Percentiles rank a stretch among this genome's conserved stretches.
These are phyloP conservation scores for Amauroascus niger DNA, from an alignment of 2,329 filamentous ascomycete species.

Conservation along the genomic window DNA sequence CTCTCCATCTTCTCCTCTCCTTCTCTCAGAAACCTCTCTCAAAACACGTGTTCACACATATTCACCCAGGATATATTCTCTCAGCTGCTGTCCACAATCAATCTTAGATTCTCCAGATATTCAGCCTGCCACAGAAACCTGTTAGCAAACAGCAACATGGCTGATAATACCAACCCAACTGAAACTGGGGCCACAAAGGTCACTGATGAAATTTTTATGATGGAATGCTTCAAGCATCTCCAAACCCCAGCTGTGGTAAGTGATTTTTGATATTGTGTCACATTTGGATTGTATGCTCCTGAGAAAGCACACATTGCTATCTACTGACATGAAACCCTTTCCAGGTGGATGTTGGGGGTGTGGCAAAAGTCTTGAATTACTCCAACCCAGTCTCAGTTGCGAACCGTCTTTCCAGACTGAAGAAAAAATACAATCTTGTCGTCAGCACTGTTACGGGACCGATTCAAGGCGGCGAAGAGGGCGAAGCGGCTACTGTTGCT, in stretches of 20 bases:
- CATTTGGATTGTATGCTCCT: neutral
- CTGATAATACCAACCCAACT: conserved; percentile 1
- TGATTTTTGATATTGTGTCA: neutral
- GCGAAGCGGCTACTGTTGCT: neutral
- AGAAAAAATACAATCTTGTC: conserved; percentile 22
- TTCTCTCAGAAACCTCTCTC: neutral
- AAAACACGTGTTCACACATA: no score
- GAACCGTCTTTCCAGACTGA: conserved; percentile 24
- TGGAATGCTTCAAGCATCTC: conserved; percentile 23
- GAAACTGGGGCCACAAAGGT: neutral
- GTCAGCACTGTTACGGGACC: conserved; percentile 16
- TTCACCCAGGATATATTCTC: no score
- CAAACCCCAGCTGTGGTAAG: conserved; percentile 16
- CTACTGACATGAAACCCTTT: neutral
- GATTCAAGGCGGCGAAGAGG: neutral
- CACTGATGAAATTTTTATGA: conserved; percentile 20
- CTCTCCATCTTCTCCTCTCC: neutral
- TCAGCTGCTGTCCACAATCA: neutral
- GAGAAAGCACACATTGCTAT: no score
- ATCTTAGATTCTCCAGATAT: neutral
- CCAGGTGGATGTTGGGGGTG: conserved; percentile 24
- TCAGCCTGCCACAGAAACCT: neutral
- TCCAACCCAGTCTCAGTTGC: conserved; percentile 23
- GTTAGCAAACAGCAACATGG: conserved; percentile 9
- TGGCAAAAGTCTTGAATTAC: conserved; percentile 23